A percentile compares a stretch with the other conserved stretches of the same genome.
These are phyloP conservation scores for Zygoascus biomembranicola DNA, from an alignment of 805 yeast genomes.

Conservation along the genomic window DNA sequence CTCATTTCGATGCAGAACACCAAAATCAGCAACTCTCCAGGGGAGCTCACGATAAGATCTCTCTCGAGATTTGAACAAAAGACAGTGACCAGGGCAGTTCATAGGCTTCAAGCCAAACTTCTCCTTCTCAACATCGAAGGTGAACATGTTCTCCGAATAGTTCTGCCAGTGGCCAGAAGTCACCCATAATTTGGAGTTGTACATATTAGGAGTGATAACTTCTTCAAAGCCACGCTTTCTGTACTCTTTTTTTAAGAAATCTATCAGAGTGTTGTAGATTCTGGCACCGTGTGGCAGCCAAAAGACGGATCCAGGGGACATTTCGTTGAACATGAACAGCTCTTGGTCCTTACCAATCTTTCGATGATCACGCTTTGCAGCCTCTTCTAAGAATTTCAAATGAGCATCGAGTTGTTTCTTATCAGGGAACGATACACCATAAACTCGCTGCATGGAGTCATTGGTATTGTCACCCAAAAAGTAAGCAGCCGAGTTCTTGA, in stretches of 20 bases:
- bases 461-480: constrained; percentile 88
- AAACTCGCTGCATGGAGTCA: constrained; percentile 93
- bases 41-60: constrained; percentile 96
- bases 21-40: constrained; percentile 97
- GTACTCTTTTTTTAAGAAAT: constrained; percentile 74
- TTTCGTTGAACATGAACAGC: constrained; percentile 86
- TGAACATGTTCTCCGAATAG: constrained; percentile 95
- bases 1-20: constrained; percentile 95
- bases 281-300: constrained; percentile 99
- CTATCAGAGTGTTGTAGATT: constrained; percentile 82
- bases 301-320: constrained; percentile 97
- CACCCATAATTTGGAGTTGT: constrained; percentile 95
- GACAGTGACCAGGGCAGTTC: constrained; percentile 96
- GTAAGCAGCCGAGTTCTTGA: constrained; percentile 94
- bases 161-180: constrained; percentile 98
- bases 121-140: constrained; percentile 96
- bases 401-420: constrained; percentile 94
- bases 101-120: constrained; percentile 90
- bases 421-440: constrained; percentile 98
- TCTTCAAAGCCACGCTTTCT: constrained; percentile 93
- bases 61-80: constrained; percentile 84
- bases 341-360: constrained; percentile 96
- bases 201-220: constrained; percentile 99
- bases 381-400: constrained; percentile 89
- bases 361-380: constrained; percentile 87